Base-by-base conservation (phyloP, 331 rosid species). In the Spiraea crenata region DNA sequence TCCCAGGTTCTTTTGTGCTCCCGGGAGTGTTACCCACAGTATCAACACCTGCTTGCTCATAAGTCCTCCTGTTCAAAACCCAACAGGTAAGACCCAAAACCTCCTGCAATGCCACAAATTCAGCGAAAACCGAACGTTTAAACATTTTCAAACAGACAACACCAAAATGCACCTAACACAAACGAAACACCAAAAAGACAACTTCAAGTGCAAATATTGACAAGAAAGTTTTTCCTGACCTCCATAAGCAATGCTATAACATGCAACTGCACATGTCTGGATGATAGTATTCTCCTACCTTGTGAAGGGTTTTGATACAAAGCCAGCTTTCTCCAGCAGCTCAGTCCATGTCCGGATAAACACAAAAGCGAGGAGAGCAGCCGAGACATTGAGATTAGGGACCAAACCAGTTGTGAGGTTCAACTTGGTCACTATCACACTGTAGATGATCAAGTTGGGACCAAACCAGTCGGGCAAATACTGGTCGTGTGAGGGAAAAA, bases 221-320 rank as follows among this genome's bases (percentile, higher is more conserved):
- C 45, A 7, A n/a, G 35, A 46, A 51, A 47, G 17, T 70, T 20
- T 61, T 69, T 71, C 25, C 79, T 69, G 70, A 86, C 99, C 99
- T 95, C 96, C 99, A 60, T 88, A 90, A 0, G 98, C 79, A 48
- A 95, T 89, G 85, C 98, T 95, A 63, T 89, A 95, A 77, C 99
- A 95, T 42, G 99, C 99, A 15, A 91, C 98, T 0, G 99, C 99
- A 77, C 98, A 95, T 31, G 99, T 95, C 75, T 95, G 98, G 76
- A 89, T 95, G 41, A 95, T 54, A 19, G 96, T 95, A 54, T 95
- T 95, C 82, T 95, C 99, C 74, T 95, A 98, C 64, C 90, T 79
- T 9, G 96, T 89, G 77, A 95, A 95, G 14, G 99, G 98, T 34
- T 70, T 72, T 5, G 99, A 82, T 52, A 84, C 87, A 77, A 89